phyloP scores from a whole-genome alignment of 2,329 filamentous ascomycete genomes.

The Gyromitra esculenta region DNA sequence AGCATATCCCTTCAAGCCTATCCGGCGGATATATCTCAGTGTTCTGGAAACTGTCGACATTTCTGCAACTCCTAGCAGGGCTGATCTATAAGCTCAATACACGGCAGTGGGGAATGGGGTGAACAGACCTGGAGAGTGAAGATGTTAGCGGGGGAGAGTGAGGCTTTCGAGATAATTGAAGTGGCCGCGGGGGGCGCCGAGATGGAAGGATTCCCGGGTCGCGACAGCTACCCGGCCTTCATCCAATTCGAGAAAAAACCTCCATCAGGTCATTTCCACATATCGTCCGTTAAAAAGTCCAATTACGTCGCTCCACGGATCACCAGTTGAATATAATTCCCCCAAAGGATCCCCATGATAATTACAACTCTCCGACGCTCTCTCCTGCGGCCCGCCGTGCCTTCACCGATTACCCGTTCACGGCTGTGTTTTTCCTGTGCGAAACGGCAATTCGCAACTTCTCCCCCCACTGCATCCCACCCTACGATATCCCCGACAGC shows the following conservation, averaged over 20 bases:
- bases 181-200: not conserved
- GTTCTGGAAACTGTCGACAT: slow-evolving; percentile 96
- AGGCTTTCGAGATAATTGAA: not conserved
- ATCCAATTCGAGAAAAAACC: slow-evolving; percentile 1
- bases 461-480: slow-evolving; percentile 34
- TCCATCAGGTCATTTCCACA: not conserved
- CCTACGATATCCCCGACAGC: slow-evolving; percentile 25
- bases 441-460: slow-evolving; percentile 47
- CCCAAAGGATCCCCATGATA: slow-evolving; percentile 34
- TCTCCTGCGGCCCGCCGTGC: slow-evolving; percentile 51
- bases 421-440: slow-evolving; percentile 59
- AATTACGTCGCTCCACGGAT: slow-evolving; percentile 8
- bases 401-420: slow-evolving; percentile 62
- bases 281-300: not conserved
- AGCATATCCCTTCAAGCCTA: slow-evolving; percentile 91
- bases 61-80: slow-evolving; percentile 60
- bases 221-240: slow-evolving; percentile 27
- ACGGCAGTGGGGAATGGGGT: not conserved
- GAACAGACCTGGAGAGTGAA: slow-evolving; percentile 6
- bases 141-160: not conserved
- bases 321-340: slow-evolving; percentile 2
- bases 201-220: not conserved
- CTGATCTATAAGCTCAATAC: slow-evolving; percentile 22
- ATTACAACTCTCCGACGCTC: slow-evolving; percentile 54
- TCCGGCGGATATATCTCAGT: slow-evolving; percentile 63